Conservation (phyloP, 164 flowering plant genomes). For the Stephania japonica region DNA sequence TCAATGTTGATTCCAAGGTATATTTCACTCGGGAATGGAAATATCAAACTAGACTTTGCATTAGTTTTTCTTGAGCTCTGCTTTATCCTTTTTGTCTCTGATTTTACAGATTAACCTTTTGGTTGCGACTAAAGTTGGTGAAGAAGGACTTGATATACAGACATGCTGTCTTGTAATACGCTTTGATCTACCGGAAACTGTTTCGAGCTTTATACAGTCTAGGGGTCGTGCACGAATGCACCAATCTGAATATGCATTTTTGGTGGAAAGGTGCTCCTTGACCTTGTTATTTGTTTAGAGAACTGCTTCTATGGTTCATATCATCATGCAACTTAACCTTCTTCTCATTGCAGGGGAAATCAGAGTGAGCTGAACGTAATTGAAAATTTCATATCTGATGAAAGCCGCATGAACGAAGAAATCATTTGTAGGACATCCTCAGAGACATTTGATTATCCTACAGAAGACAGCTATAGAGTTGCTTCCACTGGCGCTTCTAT, state of each 20-base stretch:
- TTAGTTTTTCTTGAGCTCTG: constrained; percentile 3
- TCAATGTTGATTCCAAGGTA: background rate
- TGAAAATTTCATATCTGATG: constrained; percentile 44
- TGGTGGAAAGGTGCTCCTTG: constrained; percentile 72
- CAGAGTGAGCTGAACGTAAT: constrained; percentile 51
- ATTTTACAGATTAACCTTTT: constrained; percentile 72
- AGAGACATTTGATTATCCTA: constrained; percentile 31
- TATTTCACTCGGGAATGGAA: background rate
- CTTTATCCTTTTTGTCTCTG: constrained; percentile 1
- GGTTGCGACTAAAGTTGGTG: constrained; percentile 97
- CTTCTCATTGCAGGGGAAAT: constrained; percentile 48
- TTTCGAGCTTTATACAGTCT: constrained; percentile 91
- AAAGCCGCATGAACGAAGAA: constrained; percentile 69
- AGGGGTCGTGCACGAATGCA: constrained; percentile 99
- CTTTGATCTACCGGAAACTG: constrained; percentile 92
- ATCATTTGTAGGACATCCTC: constrained; percentile 49
- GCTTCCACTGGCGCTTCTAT: constrained; percentile 73
- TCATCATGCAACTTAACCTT: constrained; percentile 6
- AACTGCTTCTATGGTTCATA: background rate
- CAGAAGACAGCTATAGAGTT: constrained; percentile 56
- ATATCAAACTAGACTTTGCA: constrained; percentile 4
- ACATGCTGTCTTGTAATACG: constrained; percentile 95
- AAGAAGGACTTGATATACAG: constrained; percentile 98
- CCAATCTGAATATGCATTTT: constrained; percentile 84
- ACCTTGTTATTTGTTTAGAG: background rate